Conservation (phyloP, 306 rosid genomes). For the Begonia loranthoides region DNA sequence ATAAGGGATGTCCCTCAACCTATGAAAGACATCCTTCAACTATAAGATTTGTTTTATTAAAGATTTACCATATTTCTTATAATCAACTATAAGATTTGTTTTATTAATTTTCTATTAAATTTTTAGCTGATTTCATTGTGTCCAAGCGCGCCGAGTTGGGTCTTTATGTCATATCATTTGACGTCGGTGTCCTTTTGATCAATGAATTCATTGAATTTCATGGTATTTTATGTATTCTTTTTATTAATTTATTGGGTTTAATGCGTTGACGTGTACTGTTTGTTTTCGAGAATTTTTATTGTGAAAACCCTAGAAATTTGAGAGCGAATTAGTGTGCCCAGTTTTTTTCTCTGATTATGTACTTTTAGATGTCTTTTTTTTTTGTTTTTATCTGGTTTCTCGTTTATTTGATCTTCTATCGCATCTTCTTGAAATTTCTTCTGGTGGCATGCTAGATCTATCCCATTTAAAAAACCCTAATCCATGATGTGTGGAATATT, state of each 20-base stretch:
- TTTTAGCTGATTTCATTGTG: slow-evolving; percentile 1
- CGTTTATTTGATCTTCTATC: too few species aligned
- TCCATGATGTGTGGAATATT: too few species aligned
- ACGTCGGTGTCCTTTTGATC: neutral
- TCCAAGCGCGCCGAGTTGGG: neutral
- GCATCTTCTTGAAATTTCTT: too few species aligned
- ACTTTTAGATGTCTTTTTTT: slow-evolving; percentile 2
- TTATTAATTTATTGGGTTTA: slow-evolving; percentile 1
- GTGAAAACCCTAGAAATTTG: slow-evolving; percentile 9
- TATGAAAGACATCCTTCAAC: too few species aligned
- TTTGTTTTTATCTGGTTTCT: neutral
- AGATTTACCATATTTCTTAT: too few species aligned
- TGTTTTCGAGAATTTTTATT: slow-evolving; percentile 4
- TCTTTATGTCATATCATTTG: neutral
- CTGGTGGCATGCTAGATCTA: too few species aligned
- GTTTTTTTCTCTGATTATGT: neutral
- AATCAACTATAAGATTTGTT: too few species aligned
- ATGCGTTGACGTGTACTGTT: slow-evolving; percentile 1
- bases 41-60: too few species aligned
- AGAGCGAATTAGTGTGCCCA: neutral
- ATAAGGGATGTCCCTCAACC: too few species aligned
- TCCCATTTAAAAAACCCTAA: too few species aligned
- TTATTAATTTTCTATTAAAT: too few species aligned
- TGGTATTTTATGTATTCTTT: slow-evolving; percentile 2
- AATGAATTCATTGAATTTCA: neutral